Base-by-base conservation (phyloP, 768 basidiomycete genomes). In the Termitomyces sp. region DNA sequence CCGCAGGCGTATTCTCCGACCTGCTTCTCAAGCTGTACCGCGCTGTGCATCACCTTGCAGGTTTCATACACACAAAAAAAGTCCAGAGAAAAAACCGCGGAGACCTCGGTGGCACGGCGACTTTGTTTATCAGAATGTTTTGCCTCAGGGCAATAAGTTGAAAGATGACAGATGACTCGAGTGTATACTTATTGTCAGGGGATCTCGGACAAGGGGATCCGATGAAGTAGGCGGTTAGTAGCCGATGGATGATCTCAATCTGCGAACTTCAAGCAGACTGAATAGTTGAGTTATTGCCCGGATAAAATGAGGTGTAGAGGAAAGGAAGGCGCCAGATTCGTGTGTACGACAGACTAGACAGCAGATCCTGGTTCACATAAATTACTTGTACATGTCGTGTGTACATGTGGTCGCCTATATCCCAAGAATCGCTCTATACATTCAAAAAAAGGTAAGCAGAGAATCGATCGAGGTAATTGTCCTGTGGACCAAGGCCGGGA, bases 101-200 rank as follows among this genome's bases (percentile, higher is more conserved):
- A 63, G 39, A 55, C 64, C 66, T 65, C 66, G 66, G 66, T 63
- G 20, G 53, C 48, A 44, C 14, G 55, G 45, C 18, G 34, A 56
- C 16, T 52, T 40, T 5, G n/a, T 22, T 20, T 6, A 43, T 24
- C 30, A 33, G 20, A 24, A 22, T 43, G 5, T 53, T 33, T 40
- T 32, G 9, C 13, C 18, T 40, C 34, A 6, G n/a, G 18, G 16
- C 18, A 14, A 27, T n/a, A 22, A 24, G 24, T 5, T 39, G 37
- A 14, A 30, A 39, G 9, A 18, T n/a, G n/a, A n/a, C n/a, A n/a
- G n/a, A 30, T 33, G 46, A 48, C 8, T 33, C 30, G 7, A 24
- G 50, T 27, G 14, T 26, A 26, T 18, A 10, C n/a, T 18, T 12
- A 26, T 52, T 37, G 12, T 37, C 36, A 37, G 16, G 36, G 16